Evolutionary conservation across 23 red algal species (phyloP), one percentile per base, ranked within the genome.

Genomic region (Porphyridium purpureum): DNA sequence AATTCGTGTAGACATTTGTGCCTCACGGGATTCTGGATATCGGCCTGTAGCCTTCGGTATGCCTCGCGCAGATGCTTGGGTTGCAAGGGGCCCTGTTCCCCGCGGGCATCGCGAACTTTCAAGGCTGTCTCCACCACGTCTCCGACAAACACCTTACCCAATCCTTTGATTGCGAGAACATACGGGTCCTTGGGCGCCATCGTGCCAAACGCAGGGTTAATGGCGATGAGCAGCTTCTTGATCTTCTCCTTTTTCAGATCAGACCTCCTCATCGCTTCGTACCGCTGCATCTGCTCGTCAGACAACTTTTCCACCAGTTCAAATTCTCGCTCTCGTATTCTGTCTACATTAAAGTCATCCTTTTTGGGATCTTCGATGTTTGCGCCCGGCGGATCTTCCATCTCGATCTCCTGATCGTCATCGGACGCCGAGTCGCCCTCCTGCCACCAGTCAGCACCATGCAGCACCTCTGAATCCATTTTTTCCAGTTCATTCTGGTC

Each of bases 71-170:
- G 62, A 9, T 85, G 80, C 44, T 66, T 75, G 8, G 80, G 57
- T n/a, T 65, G 69, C 60, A 85, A 32, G n/a, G 80, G 46, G 5
- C 66, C 57, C 3, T 6, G 58, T 25, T 85, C 80, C 14, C 80
- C 84, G 24, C 71, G 62, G 42, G 80, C 70, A 20, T 57, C 56
- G 35, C 53, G 46, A 17, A 93, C 70, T 14, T 74, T 53, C 24
- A 81, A 29, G 21, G 84, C 84, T 11, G 69, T 81, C 57, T 93
- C 84, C 0, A 81, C 66, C 6, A 93, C 69, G 48, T 93, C 84
- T 9, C 84, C 84, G 9, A 93, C 74, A 76, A 93, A 93, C 68
- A 93, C 25, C 54, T 93, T 93, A 21, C 56, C 74, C 17, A 93
- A 53, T 21, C 84, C 84, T 67, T 93, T 80, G 5, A 93, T 42